phyloP scores from a whole-genome alignment of 352 stramenopile genomes.

The Phytophthora constricta region DNA sequence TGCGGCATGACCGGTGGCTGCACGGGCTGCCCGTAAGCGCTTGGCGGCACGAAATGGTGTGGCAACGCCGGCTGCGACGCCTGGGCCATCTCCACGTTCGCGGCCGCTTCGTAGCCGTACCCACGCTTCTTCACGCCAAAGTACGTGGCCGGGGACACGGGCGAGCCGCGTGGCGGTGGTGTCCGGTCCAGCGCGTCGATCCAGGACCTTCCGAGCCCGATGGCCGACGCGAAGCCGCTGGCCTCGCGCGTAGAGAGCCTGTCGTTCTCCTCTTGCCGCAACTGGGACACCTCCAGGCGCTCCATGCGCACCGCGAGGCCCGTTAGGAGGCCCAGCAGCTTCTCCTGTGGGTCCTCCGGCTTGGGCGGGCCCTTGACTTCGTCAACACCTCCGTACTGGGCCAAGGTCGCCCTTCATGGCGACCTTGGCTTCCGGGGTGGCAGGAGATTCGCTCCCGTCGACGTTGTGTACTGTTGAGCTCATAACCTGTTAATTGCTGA shows the following conservation, averaged over 20 bases:
- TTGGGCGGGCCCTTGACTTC: constrained; percentile 2
- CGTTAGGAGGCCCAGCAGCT: constrained; percentile 5
- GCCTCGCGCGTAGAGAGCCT: neutral
- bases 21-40: constrained; percentile 10
- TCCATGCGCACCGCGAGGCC: constrained; percentile 3
- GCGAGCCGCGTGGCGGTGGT: neutral
- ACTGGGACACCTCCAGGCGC: neutral
- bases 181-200: neutral
- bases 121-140: constrained; percentile 3
- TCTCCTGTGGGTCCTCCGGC: constrained; percentile 1
- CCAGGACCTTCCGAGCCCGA: constrained; percentile 1
- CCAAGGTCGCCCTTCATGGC: neutral
- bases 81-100: neutral
- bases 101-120: neutral
- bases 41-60: neutral
- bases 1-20: constrained; percentile 5
- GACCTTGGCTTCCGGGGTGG: constrained; percentile 10
- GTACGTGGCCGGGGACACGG: constrained; percentile 3
- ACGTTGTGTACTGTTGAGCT: neutral
- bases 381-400: neutral
- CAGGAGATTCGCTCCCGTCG: neutral
- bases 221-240: neutral
- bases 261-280: constrained; percentile 1
- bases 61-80: neutral
- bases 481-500: constrained; percentile 7